Evolutionary conservation across 2,329 filamentous ascomycete species (phyloP).

Genomic region (Ophiostoma australiae): DNA sequence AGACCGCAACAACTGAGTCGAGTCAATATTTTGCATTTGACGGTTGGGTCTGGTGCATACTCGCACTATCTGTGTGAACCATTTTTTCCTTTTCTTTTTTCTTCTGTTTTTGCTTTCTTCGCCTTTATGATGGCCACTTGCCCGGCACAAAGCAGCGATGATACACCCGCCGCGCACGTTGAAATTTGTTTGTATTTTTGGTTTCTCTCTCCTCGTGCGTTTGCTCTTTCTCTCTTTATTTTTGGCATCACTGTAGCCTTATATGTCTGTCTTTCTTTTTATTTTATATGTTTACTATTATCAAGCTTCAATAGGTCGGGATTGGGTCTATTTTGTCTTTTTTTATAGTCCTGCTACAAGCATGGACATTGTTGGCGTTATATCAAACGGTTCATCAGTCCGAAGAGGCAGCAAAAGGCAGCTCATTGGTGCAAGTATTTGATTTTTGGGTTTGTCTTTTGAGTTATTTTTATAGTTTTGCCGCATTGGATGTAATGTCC

Average conservation of each 20-base stretch:
- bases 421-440: background rate
- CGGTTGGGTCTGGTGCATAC: background rate
- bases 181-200: background rate
- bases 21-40: background rate
- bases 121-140: background rate
- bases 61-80: background rate
- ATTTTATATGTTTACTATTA: background rate
- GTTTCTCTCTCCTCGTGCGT: background rate
- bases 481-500: background rate
- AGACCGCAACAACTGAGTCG: conserved; percentile 36
- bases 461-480: background rate
- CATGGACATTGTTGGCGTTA: conserved; percentile 1
- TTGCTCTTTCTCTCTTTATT: background rate
- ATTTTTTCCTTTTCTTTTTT: background rate
- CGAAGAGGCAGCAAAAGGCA: conserved; percentile 1
- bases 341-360: background rate
- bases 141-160: background rate
- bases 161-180: conserved; percentile 9
- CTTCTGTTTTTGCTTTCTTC: background rate
- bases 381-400: background rate
- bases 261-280: background rate
- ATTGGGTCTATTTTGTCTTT: background rate
- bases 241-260: background rate
- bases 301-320: background rate
- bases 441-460: background rate